Conservation (phyloP, 164 flowering plant genomes). For the Vitis cinerea region DNA sequence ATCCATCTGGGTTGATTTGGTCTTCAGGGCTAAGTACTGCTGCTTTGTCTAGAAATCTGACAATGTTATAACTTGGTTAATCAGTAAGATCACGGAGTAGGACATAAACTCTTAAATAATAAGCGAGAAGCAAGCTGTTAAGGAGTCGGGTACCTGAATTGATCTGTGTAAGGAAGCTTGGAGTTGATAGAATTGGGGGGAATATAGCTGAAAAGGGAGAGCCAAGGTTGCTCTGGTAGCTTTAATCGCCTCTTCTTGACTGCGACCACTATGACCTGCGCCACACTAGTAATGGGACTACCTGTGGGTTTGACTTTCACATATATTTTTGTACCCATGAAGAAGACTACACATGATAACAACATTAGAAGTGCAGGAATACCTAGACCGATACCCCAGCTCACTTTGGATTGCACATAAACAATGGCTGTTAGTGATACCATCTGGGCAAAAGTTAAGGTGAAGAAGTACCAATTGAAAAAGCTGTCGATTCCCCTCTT, state of each 20-base stretch:
- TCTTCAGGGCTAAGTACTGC: slow-evolving; percentile 58
- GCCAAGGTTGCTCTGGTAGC: slow-evolving; percentile 36
- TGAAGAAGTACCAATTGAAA: slow-evolving; percentile 96
- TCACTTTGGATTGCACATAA: slow-evolving; percentile 69
- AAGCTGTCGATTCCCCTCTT: slow-evolving; percentile 74
- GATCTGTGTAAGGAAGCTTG: slow-evolving; percentile 57
- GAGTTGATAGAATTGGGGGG: slow-evolving; percentile 48
- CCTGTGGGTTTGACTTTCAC: slow-evolving; percentile 73
- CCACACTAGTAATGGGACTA: slow-evolving; percentile 55
- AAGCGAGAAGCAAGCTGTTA: no score
- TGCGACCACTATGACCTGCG: slow-evolving; percentile 63
- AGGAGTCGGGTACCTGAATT: slow-evolving; percentile 58
- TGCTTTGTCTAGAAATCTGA: slow-evolving; percentile 77
- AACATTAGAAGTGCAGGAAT: slow-evolving; percentile 71
- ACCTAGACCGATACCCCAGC: slow-evolving; percentile 73
- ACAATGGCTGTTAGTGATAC: slow-evolving; percentile 72
- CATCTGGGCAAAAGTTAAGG: slow-evolving; percentile 75
- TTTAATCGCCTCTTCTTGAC: slow-evolving; percentile 50
- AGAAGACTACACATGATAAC: slow-evolving; percentile 52
- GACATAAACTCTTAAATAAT: no score
- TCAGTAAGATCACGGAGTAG: no score
- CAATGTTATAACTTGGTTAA: not conserved
- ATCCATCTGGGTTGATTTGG: slow-evolving; percentile 52
- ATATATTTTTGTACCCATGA: slow-evolving; percentile 57
- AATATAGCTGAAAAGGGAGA: slow-evolving; percentile 39